Conservation (phyloP, 441 rosid genomes). For the Populus hybrid region DNA sequence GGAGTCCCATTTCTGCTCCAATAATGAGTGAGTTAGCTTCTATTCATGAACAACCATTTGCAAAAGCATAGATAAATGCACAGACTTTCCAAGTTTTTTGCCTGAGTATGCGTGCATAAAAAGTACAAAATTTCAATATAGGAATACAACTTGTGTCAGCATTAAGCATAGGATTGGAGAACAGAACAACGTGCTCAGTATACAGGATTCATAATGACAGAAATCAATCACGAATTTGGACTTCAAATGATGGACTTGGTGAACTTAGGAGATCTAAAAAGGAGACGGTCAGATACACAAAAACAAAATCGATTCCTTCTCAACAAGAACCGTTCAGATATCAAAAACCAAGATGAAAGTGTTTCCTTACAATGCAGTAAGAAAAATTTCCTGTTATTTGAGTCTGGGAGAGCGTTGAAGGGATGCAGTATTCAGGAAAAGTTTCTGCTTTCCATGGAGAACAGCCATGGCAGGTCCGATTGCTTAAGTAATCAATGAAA, state of each 20-base stretch:
- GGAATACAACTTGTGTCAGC: not conserved
- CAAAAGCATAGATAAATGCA: not conserved
- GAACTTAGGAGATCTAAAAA: not conserved
- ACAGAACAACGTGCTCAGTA: not conserved
- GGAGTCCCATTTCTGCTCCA: constrained; percentile 78
- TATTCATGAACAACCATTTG: not conserved
- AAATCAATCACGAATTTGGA: not conserved
- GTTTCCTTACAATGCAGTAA: not conserved
- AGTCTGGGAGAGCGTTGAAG: not conserved
- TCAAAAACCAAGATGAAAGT: no score
- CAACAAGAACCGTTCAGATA: not conserved
- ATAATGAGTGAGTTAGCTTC: not conserved
- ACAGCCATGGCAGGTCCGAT: not conserved
- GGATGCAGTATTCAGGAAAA: not conserved
- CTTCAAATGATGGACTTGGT: not conserved
- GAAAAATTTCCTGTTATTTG: not conserved
- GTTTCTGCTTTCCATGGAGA: not conserved
- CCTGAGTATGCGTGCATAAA: not conserved
- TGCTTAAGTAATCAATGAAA: not conserved
- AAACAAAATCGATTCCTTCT: no score
- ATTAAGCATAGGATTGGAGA: not conserved
- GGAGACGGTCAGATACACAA: not conserved
- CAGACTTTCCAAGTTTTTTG: not conserved
- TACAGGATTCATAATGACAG: not conserved
- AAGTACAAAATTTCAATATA: not conserved